phyloP scores from a whole-genome alignment of 805 yeast genomes.

The Metschnikowia hibisci region DNA sequence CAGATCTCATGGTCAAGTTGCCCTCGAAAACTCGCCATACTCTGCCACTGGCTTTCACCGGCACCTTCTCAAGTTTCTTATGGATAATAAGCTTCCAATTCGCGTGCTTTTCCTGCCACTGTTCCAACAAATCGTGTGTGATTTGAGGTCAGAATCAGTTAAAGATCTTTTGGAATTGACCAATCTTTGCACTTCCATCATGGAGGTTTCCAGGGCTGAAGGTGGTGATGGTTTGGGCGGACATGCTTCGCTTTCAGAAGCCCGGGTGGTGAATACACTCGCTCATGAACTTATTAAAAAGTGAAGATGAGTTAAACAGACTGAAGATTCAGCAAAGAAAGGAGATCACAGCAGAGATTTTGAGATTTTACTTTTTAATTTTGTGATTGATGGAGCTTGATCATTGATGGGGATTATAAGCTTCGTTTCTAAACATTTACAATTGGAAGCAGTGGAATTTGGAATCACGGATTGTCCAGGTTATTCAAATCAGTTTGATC shows the following conservation, averaged over 20 bases:
- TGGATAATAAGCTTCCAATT: conserved; percentile 50
- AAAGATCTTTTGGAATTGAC: conserved; percentile 46
- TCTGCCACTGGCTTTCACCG: conserved; percentile 46
- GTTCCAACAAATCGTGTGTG: conserved; percentile 49
- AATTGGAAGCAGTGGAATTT: too few relatives aligned
- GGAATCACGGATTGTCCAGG: too few relatives aligned
- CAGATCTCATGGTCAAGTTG: neutral
- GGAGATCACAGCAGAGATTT: too few relatives aligned
- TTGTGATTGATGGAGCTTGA: too few relatives aligned
- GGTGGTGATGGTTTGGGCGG: conserved; percentile 8
- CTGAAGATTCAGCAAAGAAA: too few relatives aligned
- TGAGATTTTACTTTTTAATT: neutral
- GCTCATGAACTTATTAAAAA: conserved; percentile 16
- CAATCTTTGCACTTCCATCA: conserved; percentile 39
- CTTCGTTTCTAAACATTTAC: too few relatives aligned
- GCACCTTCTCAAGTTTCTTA: conserved; percentile 46
- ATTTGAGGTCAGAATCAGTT: conserved; percentile 46
- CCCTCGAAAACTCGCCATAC: conserved; percentile 40
- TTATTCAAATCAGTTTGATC: too few relatives aligned
- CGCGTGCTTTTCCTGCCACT: conserved; percentile 46
- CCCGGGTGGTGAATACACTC: conserved; percentile 23
- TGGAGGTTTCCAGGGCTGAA: conserved; percentile 40
- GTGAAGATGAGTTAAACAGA: neutral
- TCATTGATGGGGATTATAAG: too few relatives aligned
- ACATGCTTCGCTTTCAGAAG: conserved; percentile 20